Evolutionary conservation across 306 rosid species (phyloP).

Genomic region (Sicyos baderoa): DNA sequence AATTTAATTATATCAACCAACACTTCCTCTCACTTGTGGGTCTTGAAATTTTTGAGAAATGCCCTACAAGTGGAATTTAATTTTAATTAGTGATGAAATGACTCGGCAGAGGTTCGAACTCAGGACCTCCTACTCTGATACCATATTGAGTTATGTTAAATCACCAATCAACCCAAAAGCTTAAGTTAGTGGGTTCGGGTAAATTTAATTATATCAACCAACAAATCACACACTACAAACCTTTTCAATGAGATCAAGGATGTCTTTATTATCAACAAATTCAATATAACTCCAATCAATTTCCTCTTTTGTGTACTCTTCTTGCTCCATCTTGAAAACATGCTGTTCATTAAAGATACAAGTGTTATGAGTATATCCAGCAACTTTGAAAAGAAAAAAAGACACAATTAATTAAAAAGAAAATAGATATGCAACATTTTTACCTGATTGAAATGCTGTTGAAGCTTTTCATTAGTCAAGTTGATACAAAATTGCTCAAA

Average conservation of each 20-base stretch:
- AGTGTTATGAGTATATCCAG: neutral
- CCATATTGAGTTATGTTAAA: too few relatives aligned
- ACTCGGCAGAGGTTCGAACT: too few relatives aligned
- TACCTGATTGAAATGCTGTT: constrained; percentile 99
- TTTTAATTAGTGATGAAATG: too few relatives aligned
- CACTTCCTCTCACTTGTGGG: too few relatives aligned
- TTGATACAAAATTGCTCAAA: constrained; percentile 99
- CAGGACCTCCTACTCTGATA: too few relatives aligned
- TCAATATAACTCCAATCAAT: constrained; percentile 99
- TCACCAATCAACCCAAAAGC: too few relatives aligned
- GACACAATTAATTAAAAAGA: constrained; percentile 18
- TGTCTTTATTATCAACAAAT: constrained; percentile 92
- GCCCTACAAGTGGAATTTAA: too few relatives aligned
- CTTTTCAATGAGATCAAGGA: constrained; percentile 97
- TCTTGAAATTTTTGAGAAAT: too few relatives aligned
- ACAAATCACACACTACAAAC: constrained; percentile 39
- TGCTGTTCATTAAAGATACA: constrained; percentile 53
- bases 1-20: too few relatives aligned
- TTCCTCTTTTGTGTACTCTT: constrained; percentile 96
- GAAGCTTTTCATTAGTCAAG: constrained; percentile 97
- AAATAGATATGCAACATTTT: constrained; percentile 16
- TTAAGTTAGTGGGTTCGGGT: too few relatives aligned
- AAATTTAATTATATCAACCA: too few relatives aligned
- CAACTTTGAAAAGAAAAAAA: neutral
- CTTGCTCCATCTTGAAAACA: constrained; percentile 99